phyloP scores from a whole-genome alignment of 2,329 filamentous ascomycete species.

The Rutstroemia sp. region DNA sequence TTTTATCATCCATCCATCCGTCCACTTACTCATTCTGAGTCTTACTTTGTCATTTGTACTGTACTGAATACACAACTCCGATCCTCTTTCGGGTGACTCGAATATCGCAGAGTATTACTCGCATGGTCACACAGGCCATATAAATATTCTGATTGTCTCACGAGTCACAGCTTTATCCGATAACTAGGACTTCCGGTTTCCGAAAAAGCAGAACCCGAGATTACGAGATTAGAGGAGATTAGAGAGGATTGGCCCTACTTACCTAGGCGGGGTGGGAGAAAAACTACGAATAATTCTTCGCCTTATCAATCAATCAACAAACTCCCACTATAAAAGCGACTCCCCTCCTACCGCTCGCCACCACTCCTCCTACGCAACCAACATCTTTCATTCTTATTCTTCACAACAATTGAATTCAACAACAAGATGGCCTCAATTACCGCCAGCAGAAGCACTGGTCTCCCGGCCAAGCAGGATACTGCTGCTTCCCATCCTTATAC shows the following conservation, averaged over 20 bases:
- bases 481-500: constrained; percentile 76
- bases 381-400: neutral
- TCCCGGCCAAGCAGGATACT: constrained; percentile 23
- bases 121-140: neutral
- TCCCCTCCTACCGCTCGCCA: neutral
- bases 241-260: neutral
- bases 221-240: neutral
- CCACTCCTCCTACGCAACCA: neutral
- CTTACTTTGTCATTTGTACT: neutral
- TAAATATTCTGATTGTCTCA: neutral
- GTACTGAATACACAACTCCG: neutral
- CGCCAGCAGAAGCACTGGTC: constrained; percentile 30
- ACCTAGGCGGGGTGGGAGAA: neutral
- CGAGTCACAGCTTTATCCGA: neutral
- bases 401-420: neutral
- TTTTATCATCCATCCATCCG: neutral
- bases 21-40: neutral
- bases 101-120: neutral
- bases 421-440: constrained; percentile 43
- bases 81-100: neutral
- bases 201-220: neutral
- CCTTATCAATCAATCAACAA: neutral
- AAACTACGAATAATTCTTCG: neutral
- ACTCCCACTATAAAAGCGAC: neutral
- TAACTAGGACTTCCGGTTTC: neutral